Conservation (phyloP, 805 yeast species). For the Candida saitoana region DNA sequence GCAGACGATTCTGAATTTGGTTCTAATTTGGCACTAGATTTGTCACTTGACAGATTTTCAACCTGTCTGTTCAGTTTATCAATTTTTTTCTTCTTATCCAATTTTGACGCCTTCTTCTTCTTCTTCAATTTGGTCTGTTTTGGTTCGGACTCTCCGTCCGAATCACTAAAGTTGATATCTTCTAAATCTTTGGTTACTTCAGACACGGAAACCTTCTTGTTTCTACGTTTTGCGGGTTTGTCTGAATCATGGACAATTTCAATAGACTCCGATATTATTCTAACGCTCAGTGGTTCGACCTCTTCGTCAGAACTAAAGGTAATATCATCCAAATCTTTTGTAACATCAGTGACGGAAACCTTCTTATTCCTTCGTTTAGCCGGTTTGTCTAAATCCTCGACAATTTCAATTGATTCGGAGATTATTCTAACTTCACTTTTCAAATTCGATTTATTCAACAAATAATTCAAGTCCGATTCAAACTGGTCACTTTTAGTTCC, state of each 20-base stretch:
- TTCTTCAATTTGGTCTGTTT: background rate
- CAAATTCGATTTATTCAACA: slow-evolving; percentile 15
- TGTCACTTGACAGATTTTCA: background rate
- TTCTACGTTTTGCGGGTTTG: background rate
- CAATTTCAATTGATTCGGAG: background rate
- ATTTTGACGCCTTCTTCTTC: slow-evolving; percentile 1
- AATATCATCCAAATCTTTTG: slow-evolving; percentile 24
- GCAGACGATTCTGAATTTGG: background rate
- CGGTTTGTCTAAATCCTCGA: background rate
- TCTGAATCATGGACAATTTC: slow-evolving; percentile 1
- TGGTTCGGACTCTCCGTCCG: background rate
- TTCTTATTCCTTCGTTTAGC: slow-evolving; percentile 7
- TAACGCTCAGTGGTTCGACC: slow-evolving; percentile 6
- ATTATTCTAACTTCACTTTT: background rate
- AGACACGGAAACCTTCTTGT: background rate
- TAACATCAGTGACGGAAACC: slow-evolving; percentile 19
- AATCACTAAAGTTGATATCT: background rate
- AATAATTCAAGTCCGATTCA: slow-evolving; percentile 28
- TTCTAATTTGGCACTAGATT: background rate
- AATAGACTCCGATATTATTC: background rate
- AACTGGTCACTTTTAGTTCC: slow-evolving; percentile 11
- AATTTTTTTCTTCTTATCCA: slow-evolving; percentile 5
- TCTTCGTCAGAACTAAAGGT: slow-evolving; percentile 26
- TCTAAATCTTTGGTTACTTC: background rate
- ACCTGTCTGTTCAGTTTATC: background rate